A percentile compares a stretch with the other conserved stretches of the same genome.
These are phyloP conservation scores for Tinospora cordifolia DNA, from an alignment of 164 flowering plant genomes.

Conservation along the genomic window DNA sequence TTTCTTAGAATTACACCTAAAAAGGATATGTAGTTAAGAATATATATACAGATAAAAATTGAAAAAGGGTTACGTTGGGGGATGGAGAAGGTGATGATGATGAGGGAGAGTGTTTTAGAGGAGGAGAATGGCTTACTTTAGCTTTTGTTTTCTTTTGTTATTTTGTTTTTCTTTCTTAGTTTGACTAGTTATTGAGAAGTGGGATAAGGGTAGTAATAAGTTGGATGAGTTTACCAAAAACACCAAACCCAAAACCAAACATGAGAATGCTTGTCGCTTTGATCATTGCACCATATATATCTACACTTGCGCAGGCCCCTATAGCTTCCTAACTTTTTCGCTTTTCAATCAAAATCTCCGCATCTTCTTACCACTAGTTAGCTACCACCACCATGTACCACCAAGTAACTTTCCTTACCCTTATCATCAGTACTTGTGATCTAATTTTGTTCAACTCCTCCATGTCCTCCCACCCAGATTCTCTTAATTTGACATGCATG, in stretches of 20 bases:
- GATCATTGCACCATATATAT: neutral
- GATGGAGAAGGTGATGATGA: neutral
- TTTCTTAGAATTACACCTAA: neutral
- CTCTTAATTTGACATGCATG: neutral
- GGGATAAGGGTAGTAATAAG: neutral
- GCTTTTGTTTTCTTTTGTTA: neutral
- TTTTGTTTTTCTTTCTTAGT: neutral
- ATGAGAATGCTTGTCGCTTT: conserved; percentile 5
- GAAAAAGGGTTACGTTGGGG: neutral
- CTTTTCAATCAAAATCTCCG: neutral
- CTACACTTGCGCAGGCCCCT: neutral
- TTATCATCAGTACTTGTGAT: neutral
- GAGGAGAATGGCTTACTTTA: neutral
- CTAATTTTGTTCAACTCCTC: neutral
- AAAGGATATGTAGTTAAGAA: no score
- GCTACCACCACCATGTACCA: no score
- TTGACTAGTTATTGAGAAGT: neutral
- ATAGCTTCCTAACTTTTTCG: neutral
- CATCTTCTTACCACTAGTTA: no score
- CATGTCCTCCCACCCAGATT: neutral
- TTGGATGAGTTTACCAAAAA: neutral
- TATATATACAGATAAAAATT: no score
- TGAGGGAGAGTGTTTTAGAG: neutral
- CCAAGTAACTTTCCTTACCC: no score
- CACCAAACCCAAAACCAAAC: conserved; percentile 1